Percentiles rank a stretch among this genome's conserved stretches.
Evolutionary conservation across 768 basidiomycete species (phyloP).

Genomic region (Phlegmacium glaucopus): DNA sequence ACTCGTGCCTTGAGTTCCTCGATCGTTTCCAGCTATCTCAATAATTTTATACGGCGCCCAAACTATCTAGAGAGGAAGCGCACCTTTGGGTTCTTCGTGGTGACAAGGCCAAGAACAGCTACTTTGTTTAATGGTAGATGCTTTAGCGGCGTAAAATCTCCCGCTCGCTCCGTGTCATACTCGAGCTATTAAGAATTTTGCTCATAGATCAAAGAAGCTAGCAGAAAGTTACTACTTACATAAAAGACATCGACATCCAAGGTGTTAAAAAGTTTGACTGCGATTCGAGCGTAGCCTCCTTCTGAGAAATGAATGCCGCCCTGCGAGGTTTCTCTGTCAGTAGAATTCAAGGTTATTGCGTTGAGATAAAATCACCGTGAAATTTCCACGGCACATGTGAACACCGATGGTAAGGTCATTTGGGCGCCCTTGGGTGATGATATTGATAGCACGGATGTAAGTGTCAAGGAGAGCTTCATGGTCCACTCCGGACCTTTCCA

Average conservation of each 20-base stretch:
- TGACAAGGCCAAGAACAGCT: slow-evolving; percentile 47
- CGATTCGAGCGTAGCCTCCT: slow-evolving; percentile 57
- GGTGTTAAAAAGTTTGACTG: slow-evolving; percentile 51
- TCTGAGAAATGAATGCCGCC: slow-evolving; percentile 56
- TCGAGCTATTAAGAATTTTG: slow-evolving; percentile 41
- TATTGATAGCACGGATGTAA: slow-evolving; percentile 65
- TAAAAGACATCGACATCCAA: slow-evolving; percentile 58
- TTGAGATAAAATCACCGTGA: slow-evolving; percentile 31
- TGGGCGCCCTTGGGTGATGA: slow-evolving; percentile 49
- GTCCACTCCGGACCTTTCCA: slow-evolving; percentile 60
- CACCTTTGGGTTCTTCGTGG: slow-evolving; percentile 45
- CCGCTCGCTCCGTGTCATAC: slow-evolving; percentile 63
- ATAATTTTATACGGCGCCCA: not conserved
- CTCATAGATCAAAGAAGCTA: no score
- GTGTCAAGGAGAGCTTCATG: slow-evolving; percentile 62
- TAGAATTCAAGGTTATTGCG: slow-evolving; percentile 15
- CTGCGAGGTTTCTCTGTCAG: slow-evolving; percentile 17
- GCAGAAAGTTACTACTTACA: slow-evolving; percentile 26
- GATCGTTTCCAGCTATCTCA: slow-evolving; percentile 43
- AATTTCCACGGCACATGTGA: slow-evolving; percentile 61
- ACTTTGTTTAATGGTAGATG: slow-evolving; percentile 45
- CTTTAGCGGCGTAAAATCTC: slow-evolving; percentile 55
- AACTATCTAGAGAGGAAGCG: not conserved
- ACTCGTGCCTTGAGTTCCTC: slow-evolving; percentile 48
- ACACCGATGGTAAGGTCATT: slow-evolving; percentile 51